A percentile compares a stretch with the other conserved stretches of the same genome.
Evolutionary conservation across 2,329 filamentous ascomycete genomes (phyloP).

Genomic region (Hymenoscyphus fructigenus): DNA sequence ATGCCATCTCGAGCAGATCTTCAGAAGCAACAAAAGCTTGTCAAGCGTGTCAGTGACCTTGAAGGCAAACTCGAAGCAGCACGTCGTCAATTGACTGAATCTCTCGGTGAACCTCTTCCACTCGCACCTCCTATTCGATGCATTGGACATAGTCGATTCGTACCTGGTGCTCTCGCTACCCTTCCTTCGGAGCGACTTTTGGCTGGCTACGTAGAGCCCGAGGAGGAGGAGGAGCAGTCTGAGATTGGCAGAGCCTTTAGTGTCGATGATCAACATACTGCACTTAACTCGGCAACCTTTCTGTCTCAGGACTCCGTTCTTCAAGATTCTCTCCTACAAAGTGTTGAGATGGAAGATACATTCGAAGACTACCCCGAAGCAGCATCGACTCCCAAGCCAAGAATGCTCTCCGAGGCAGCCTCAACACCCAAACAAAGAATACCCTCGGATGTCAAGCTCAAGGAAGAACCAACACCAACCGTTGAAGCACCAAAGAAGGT

Average conservation of each 20-base stretch:
- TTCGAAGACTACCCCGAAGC: neutral
- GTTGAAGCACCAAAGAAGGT: slow-evolving; percentile 8
- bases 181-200: slow-evolving; percentile 47
- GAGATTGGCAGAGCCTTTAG: slow-evolving; percentile 24
- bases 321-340: neutral
- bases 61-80: slow-evolving; percentile 57
- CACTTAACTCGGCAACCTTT: neutral
- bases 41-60: slow-evolving; percentile 59
- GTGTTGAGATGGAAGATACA: neutral
- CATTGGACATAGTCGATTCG: slow-evolving; percentile 39
- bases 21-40: slow-evolving; percentile 54
- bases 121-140: slow-evolving; percentile 28
- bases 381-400: neutral
- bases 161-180: slow-evolving; percentile 43
- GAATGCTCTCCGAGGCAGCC: neutral
- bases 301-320: neutral
- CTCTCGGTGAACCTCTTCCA: slow-evolving; percentile 42
- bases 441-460: slow-evolving; percentile 8
- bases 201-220: slow-evolving; percentile 34
- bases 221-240: slow-evolving; percentile 13
- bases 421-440: slow-evolving; percentile 8
- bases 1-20: slow-evolving; percentile 56
- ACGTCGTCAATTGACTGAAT: slow-evolving; percentile 51
- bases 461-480: slow-evolving; percentile 14
- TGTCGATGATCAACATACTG: neutral